phyloP scores from a whole-genome alignment of 1,284 basidiomycete genomes.

The Rhodotorula sp. region DNA sequence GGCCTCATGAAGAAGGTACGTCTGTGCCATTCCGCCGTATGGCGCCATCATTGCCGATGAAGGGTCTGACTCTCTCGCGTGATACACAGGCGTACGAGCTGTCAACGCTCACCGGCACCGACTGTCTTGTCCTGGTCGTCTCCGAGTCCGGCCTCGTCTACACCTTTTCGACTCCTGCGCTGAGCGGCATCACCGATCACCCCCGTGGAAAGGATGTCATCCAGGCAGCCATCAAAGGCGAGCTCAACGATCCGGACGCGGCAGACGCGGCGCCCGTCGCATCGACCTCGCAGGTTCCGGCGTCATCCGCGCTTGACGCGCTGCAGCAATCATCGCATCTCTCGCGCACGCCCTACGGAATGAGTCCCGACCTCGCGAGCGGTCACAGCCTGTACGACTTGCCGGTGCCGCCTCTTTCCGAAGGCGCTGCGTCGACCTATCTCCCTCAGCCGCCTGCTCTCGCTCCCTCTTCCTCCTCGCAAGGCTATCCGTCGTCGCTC shows the following conservation, averaged over 20 bases:
- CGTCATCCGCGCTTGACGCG: not conserved
- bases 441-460: no score
- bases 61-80: slow-evolving; percentile 10
- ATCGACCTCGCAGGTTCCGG: not conserved
- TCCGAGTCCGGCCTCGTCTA: slow-evolving; percentile 91
- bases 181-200: slow-evolving; percentile 30
- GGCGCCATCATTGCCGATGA: no score
- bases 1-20: slow-evolving; percentile 98
- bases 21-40: not conserved
- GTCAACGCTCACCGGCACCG: slow-evolving; percentile 94
- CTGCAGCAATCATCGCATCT: not conserved
- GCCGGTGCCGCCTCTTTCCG: not conserved
- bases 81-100: slow-evolving; percentile 85
- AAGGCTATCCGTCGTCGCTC: not conserved
- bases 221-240: slow-evolving; percentile 22
- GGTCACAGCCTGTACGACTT: not conserved
- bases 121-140: slow-evolving; percentile 93
- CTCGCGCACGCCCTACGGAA: not conserved
- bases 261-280: not conserved
- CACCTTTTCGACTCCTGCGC: slow-evolving; percentile 35
- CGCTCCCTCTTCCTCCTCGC: not conserved
- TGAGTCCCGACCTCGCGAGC: not conserved
- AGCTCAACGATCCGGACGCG: slow-evolving; percentile 2
- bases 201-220: slow-evolving; percentile 31
- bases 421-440: no score